phyloP scores from a whole-genome alignment of 2,329 filamentous ascomycete genomes.

The Helminthosporium solani region DNA sequence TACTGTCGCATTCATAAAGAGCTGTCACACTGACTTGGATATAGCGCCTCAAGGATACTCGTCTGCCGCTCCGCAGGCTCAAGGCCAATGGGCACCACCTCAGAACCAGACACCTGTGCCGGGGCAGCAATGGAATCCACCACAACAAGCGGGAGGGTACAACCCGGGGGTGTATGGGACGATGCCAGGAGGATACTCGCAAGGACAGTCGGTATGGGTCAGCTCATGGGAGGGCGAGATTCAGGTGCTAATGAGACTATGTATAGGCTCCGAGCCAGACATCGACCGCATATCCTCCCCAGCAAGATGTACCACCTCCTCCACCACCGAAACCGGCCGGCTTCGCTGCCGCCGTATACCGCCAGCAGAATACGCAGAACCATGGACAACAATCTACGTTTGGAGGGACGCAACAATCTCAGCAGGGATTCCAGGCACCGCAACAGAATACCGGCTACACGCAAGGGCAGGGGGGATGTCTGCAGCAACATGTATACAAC shows the following conservation, averaged over 20 bases:
- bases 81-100: constrained; percentile 34
- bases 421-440: constrained; percentile 20
- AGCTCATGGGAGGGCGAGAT: not conserved
- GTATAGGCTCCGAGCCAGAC: constrained; percentile 11
- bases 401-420: constrained; percentile 9
- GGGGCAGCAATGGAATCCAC: constrained; percentile 28
- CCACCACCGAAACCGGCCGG: constrained; percentile 40
- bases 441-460: constrained; percentile 22
- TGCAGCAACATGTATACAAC: constrained; percentile 29
- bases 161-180: constrained; percentile 37
- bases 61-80: constrained; percentile 22
- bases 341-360: constrained; percentile 29
- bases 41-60: constrained; percentile 25
- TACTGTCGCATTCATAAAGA: not conserved
- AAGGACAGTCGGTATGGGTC: constrained; percentile 18
- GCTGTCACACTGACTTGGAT: not conserved
- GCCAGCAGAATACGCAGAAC: constrained; percentile 15
- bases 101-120: constrained; percentile 13
- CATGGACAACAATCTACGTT: constrained; percentile 16
- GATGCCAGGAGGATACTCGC: constrained; percentile 29
- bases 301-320: constrained; percentile 36
- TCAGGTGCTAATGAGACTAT: constrained; percentile 6
- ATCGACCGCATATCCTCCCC: constrained; percentile 21
- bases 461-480: constrained; percentile 16
- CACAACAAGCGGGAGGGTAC: constrained; percentile 28